Evolutionary conservation across 139 green algal genomes (phyloP), one percentile per base, ranked within the genome.

Genomic region (Astrephomene gubernaculifera): DNA sequence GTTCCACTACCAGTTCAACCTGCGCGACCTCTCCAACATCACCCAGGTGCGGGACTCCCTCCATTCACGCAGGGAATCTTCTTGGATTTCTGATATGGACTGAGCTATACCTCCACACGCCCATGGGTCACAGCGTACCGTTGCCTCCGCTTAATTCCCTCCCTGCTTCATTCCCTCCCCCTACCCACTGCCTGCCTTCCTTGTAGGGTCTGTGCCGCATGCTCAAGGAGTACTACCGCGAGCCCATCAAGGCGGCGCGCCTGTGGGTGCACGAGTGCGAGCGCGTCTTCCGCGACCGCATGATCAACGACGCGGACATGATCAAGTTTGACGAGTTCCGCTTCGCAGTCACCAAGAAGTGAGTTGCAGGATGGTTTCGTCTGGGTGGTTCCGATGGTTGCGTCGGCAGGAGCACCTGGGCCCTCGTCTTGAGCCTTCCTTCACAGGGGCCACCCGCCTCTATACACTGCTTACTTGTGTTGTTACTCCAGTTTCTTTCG

Each of bases 1-100:
- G 91, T 97, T 97, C 90, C 95, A 98, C 88, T 98, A 98, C 74
- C 95, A 98, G 90, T 98, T 96, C 91, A 96, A 93, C 21, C 86
- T 98, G 73, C 92, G 95, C 68, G 95, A 98, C 83, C 86, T 98
- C 57, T 90, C 95, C 64, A 96, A 97, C 69, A 94, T 98, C 38
- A 97, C 97, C 95, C 94, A 97, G 76, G 95, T 87, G 4, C 92
- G 91, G 36, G 93, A 94, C 2, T 72, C 83, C 27, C 95, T 96
- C 92, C 93, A 93, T 90, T 92, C 90, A 22, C n/a, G n/a, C n/a
- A n/a, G n/a, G n/a, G n/a, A n/a, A n/a, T n/a, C n/a, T n/a, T n/a
- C n/a, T n/a, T n/a, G n/a, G n/a, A n/a, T n/a, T n/a, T n/a, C n/a
- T n/a, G n/a, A n/a, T n/a, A n/a, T n/a, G n/a, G n/a, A n/a, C n/a